Percentiles rank a stretch among this genome's conserved stretches.
These are phyloP conservation scores for Paraphoma chrysanthemicola DNA, from an alignment of 2,329 filamentous ascomycete genomes.

Conservation along the genomic window DNA sequence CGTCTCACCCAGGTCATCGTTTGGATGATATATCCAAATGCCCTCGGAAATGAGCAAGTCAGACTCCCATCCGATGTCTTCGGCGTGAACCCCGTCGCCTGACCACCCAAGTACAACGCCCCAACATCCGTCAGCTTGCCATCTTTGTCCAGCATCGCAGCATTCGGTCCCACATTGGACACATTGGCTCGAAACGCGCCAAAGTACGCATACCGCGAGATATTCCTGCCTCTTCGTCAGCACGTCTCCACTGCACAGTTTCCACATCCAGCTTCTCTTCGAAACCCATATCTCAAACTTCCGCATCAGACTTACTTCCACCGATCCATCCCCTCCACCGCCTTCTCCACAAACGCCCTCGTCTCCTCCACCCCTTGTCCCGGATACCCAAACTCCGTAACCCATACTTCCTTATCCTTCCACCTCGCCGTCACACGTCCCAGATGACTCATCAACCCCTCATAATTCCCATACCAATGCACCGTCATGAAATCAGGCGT, in stretches of 20 bases:
- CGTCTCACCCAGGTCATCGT: neutral
- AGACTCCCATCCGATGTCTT: neutral
- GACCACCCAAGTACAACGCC: slow-evolving; percentile 74
- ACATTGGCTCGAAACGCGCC: slow-evolving; percentile 73
- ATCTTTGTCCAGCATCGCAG: slow-evolving; percentile 70
- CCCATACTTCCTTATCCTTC: slow-evolving; percentile 69
- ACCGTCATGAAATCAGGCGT: slow-evolving; percentile 59
- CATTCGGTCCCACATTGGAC: slow-evolving; percentile 78
- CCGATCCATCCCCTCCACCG: too few species aligned
- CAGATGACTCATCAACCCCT: slow-evolving; percentile 70
- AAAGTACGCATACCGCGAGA: slow-evolving; percentile 77
- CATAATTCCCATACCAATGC: slow-evolving; percentile 70
- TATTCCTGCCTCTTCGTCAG: slow-evolving; percentile 48
- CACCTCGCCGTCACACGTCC: slow-evolving; percentile 63
- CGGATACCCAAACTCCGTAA: slow-evolving; percentile 76
- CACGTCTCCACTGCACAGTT: neutral
- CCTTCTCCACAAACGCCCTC: too few species aligned
- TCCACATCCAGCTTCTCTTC: neutral
- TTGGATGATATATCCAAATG: neutral
- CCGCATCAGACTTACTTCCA: slow-evolving; percentile 63
- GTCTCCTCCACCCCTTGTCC: slow-evolving; percentile 47
- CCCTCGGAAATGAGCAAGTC: neutral
- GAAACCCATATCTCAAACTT: slow-evolving; percentile 74
- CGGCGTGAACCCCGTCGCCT: neutral
- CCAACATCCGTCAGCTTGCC: slow-evolving; percentile 79